Evolutionary conservation across 148 eudicot species (phyloP).

Genomic region (Polygonum maritimum): DNA sequence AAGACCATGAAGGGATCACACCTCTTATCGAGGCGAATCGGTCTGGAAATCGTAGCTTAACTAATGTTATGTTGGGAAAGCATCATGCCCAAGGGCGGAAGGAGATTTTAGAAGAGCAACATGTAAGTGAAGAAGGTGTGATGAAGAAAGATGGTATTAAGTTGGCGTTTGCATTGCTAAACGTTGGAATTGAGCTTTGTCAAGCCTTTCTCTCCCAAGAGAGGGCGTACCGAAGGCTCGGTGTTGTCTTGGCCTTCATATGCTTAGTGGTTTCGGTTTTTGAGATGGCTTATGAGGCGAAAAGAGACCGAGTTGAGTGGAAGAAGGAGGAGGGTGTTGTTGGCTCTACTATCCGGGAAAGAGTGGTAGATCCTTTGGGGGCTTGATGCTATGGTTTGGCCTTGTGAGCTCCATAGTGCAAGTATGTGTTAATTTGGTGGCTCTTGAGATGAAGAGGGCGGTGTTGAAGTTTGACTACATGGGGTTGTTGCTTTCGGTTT

Average conservation of each 20-base stretch:
- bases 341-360: constrained; percentile 13
- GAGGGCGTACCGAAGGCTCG: constrained; percentile 6
- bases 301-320: constrained; percentile 5
- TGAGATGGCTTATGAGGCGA: constrained; percentile 10
- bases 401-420: constrained; percentile 20
- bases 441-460: not conserved
- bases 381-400: constrained; percentile 17
- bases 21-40: not conserved
- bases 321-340: constrained; percentile 9
- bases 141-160: constrained; percentile 3
- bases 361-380: constrained; percentile 8
- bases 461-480: constrained; percentile 16
- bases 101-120: not conserved
- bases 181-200: constrained; percentile 13
- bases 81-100: not conserved
- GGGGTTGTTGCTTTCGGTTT: constrained; percentile 14
- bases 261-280: constrained; percentile 11
- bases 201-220: constrained; percentile 12
- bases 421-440: not conserved
- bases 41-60: not conserved
- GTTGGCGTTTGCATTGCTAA: constrained; percentile 9
- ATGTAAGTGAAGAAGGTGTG: not conserved
- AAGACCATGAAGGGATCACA: not conserved
- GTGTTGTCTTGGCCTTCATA: not conserved
- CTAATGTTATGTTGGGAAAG: not conserved